Evolutionary conservation across 1,284 basidiomycete species (phyloP).

Genomic region (Mrakiaceae sp.): DNA sequence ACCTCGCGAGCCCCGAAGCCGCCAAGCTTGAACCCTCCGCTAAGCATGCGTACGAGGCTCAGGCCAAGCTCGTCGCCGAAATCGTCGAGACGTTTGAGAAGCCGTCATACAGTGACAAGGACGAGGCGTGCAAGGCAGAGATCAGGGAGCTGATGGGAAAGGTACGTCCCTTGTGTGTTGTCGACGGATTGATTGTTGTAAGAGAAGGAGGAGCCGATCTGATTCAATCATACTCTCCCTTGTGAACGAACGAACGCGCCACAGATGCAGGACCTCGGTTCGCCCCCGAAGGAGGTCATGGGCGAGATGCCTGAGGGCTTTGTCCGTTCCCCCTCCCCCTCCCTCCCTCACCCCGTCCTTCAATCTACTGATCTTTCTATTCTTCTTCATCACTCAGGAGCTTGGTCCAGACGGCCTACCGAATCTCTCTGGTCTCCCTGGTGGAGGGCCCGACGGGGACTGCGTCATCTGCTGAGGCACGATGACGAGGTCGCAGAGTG

Average conservation of each 20-base stretch:
- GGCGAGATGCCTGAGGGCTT: conserved; percentile 77
- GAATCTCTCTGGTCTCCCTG: conserved; percentile 36
- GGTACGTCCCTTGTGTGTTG: conserved; percentile 37
- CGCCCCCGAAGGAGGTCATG: conserved; percentile 82
- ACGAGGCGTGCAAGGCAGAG: conserved; percentile 44
- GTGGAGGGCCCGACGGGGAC: conserved; percentile 5
- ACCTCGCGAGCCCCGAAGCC: conserved; percentile 49
- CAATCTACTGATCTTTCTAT: neutral
- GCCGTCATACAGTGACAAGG: conserved; percentile 51
- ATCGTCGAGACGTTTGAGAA: conserved; percentile 63
- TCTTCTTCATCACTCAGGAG: conserved; percentile 20
- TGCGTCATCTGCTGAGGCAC: conserved; percentile 12
- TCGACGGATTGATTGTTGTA: conserved; percentile 1
- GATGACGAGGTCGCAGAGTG: no score
- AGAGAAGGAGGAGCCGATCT: neutral
- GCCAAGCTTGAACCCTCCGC: conserved; percentile 49
- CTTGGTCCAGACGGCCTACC: conserved; percentile 49
- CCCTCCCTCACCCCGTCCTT: no score
- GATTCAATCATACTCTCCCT: no score
- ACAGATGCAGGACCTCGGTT: conserved; percentile 74
- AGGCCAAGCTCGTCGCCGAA: conserved; percentile 51
- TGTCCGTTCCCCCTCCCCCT: conserved; percentile 25
- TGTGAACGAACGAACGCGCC: neutral
- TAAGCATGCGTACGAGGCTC: conserved; percentile 54
- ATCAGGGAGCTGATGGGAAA: conserved; percentile 65